Percentiles rank a stretch among this genome's conserved stretches.
Conservation (phyloP, 2,329 filamentous ascomycete species). For the Plenodomus biglobosus region DNA sequence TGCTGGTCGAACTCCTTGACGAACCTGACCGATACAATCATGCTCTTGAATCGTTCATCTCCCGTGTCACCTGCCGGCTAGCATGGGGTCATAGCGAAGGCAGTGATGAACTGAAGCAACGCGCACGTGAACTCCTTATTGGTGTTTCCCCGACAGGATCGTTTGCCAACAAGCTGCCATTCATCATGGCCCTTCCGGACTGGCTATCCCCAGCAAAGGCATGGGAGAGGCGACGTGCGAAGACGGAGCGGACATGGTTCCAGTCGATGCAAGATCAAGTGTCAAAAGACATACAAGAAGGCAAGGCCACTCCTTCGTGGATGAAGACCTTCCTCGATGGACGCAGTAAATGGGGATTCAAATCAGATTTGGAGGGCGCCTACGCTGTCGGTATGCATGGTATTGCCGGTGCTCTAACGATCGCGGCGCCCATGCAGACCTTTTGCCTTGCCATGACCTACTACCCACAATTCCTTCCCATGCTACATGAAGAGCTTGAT, state of each 20-base stretch:
- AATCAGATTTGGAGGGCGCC: slow-evolving; percentile 49
- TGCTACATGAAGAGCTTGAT: slow-evolving; percentile 47
- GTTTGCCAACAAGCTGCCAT: slow-evolving; percentile 50
- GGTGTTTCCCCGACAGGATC: slow-evolving; percentile 51
- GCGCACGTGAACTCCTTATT: slow-evolving; percentile 50
- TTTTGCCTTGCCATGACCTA: slow-evolving; percentile 52
- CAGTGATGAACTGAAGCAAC: slow-evolving; percentile 51
- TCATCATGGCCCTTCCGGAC: slow-evolving; percentile 50
- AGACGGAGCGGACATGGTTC: slow-evolving; percentile 49
- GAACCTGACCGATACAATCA: slow-evolving; percentile 49
- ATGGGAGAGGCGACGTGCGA: slow-evolving; percentile 49
- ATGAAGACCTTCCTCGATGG: slow-evolving; percentile 49
- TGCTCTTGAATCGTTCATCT: slow-evolving; percentile 49
- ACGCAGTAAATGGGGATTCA: slow-evolving; percentile 45
- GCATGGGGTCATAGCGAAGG: slow-evolving; percentile 51
- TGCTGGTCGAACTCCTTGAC: slow-evolving; percentile 49
- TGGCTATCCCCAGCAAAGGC: slow-evolving; percentile 48
- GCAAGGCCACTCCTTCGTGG: slow-evolving; percentile 45
- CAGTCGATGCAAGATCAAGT: slow-evolving; percentile 50
- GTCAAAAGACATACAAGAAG: slow-evolving; percentile 36
- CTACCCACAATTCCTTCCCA: slow-evolving; percentile 48
- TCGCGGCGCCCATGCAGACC: slow-evolving; percentile 51
- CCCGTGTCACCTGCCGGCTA: slow-evolving; percentile 51
- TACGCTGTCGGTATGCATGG: slow-evolving; percentile 53
- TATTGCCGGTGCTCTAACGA: slow-evolving; percentile 51